phyloP scores from a whole-genome alignment of 2,329 filamentous ascomycete genomes.

The Stylonectria norvegica region DNA sequence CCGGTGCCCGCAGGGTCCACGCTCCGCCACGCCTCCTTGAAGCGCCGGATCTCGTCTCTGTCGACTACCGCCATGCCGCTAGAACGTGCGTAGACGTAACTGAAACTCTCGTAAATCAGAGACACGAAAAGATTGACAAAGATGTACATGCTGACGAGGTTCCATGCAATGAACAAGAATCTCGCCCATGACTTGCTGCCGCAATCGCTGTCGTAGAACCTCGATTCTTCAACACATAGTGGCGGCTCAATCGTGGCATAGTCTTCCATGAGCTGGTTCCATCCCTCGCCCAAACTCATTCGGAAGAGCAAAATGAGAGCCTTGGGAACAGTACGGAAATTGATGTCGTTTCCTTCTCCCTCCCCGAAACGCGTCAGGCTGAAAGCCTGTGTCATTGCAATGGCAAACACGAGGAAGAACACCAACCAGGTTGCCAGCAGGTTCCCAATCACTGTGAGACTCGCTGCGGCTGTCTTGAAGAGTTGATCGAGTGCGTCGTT shows the following conservation, averaged over 20 bases:
- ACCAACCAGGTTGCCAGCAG: conserved; percentile 96
- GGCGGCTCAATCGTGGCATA: conserved; percentile 78
- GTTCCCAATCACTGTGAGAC: conserved; percentile 85
- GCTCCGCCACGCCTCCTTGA: conserved; percentile 97
- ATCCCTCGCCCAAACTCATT: conserved; percentile 90
- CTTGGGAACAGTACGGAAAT: conserved; percentile 91
- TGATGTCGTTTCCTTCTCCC: conserved; percentile 73
- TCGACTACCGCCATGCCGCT: conserved; percentile 89
- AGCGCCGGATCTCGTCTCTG: conserved; percentile 88
- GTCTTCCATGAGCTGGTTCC: conserved; percentile 97
- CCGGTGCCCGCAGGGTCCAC: conserved; percentile 90
- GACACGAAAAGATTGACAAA: conserved; percentile 98
- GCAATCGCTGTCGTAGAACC: conserved; percentile 87
- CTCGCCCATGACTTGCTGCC: conserved; percentile 87
- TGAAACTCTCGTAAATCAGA: conserved; percentile 98
- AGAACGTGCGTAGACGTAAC: conserved; percentile 96
- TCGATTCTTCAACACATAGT: conserved; percentile 67
- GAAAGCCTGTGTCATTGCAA: conserved; percentile 93
- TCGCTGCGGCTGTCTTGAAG: conserved; percentile 97
- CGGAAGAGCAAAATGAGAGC: conserved; percentile 90
- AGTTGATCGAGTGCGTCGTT: conserved; percentile 97
- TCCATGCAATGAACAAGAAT: conserved; percentile 91
- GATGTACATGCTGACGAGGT: conserved; percentile 99
- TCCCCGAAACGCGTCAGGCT: conserved; percentile 84
- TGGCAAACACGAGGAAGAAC: conserved; percentile 92